Evolutionary conservation across 1,284 basidiomycete species (phyloP).

Genomic region (Puccinia horiana): DNA sequence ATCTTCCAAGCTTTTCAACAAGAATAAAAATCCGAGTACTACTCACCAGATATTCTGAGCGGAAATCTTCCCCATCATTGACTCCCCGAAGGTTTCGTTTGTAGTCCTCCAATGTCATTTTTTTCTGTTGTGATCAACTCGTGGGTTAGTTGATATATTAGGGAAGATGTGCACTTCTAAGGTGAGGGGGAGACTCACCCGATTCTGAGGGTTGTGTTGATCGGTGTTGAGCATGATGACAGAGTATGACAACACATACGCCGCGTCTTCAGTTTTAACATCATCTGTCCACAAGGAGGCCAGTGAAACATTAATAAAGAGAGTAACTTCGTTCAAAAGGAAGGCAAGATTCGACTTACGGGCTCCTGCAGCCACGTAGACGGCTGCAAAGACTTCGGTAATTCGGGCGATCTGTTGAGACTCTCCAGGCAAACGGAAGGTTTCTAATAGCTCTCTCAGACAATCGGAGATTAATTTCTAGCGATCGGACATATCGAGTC

Average conservation of each 20-base stretch:
- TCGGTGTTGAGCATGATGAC: constrained; percentile 99
- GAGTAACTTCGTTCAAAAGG: not conserved
- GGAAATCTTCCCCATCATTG: constrained; percentile 83
- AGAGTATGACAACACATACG: constrained; percentile 90
- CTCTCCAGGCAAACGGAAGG: constrained; percentile 93
- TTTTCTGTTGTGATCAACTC: constrained; percentile 67
- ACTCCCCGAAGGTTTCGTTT: constrained; percentile 87
- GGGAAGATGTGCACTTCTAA: not conserved
- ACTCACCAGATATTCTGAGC: constrained; percentile 76
- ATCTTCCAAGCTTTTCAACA: not conserved
- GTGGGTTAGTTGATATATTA: not conserved
- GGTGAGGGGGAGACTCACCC: constrained; percentile 56
- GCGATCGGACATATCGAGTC: constrained; percentile 4
- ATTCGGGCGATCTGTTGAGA: constrained; percentile 91
- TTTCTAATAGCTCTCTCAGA: constrained; percentile 88
- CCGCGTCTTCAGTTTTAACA: constrained; percentile 86
- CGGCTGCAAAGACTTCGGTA: constrained; percentile 88
- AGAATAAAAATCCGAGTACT: no score
- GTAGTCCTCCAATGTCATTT: constrained; percentile 96
- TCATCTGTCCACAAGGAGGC: constrained; percentile 65
- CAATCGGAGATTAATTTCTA: constrained; percentile 93
- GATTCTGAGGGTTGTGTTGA: constrained; percentile 93
- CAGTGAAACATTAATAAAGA: not conserved
- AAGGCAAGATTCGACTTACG: constrained; percentile 61
- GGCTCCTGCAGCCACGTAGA: constrained; percentile 82